Percentiles rank a stretch among this genome's conserved stretches.
Evolutionary conservation across 2,329 filamentous ascomycete species (phyloP).

Genomic region (Lachnellula suecica): DNA sequence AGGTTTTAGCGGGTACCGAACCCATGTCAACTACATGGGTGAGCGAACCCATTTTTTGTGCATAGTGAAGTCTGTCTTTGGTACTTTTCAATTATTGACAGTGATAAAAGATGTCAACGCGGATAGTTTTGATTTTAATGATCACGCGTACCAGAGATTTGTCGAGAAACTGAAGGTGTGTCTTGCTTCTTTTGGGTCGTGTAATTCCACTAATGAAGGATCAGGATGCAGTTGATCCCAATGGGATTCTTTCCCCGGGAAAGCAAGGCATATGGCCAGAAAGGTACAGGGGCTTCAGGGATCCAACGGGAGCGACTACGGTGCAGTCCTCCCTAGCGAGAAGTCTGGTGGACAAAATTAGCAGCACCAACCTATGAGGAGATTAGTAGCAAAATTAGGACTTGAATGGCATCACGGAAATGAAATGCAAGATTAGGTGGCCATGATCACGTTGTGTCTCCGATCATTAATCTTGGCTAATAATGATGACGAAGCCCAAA

Average conservation of each 20-base stretch:
- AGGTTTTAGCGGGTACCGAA: slow-evolving; percentile 33
- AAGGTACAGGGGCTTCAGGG: slow-evolving; percentile 2
- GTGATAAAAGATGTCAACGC: slow-evolving; percentile 4
- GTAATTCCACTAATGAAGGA: no score
- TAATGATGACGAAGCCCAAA: no score
- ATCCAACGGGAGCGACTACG: slow-evolving; percentile 53
- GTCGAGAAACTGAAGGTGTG: slow-evolving; percentile 40
- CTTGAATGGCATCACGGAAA: no score
- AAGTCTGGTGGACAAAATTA: no score
- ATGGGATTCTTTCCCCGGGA: slow-evolving; percentile 38
- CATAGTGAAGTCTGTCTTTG: background rate
- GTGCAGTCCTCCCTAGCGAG: no score
- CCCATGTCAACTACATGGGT: slow-evolving; percentile 42
- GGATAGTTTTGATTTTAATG: slow-evolving; percentile 37
- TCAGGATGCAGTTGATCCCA: slow-evolving; percentile 39
- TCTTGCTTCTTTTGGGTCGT: no score
- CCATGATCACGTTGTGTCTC: no score
- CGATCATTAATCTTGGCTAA: no score
- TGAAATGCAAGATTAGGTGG: no score
- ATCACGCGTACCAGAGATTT: slow-evolving; percentile 39
- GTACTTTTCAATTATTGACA: background rate
- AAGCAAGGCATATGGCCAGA: slow-evolving; percentile 39
- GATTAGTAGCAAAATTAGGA: no score
- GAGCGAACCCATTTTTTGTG: slow-evolving; percentile 10
- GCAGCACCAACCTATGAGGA: no score